phyloP scores from a whole-genome alignment of 257 asterid genomes.

The Lantana camara region DNA sequence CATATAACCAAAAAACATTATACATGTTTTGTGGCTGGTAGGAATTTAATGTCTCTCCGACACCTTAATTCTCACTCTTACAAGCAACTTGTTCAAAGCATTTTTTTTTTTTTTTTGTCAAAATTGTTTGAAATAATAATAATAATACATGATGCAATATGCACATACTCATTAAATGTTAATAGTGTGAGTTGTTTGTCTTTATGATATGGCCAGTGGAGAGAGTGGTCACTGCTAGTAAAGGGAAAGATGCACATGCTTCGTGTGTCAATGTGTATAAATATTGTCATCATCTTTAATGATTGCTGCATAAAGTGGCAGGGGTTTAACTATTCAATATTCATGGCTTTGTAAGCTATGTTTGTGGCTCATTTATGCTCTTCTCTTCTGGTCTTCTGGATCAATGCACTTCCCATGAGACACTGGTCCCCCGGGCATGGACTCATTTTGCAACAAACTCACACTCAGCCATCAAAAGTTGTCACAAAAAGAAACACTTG shows the following conservation, averaged over 20 bases:
- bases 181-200: conserved; percentile 17
- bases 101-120: too few species aligned
- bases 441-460: conserved; percentile 22
- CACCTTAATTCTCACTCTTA: background rate
- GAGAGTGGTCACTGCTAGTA: conserved; percentile 1
- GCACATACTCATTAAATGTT: background rate
- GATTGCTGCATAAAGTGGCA: conserved; percentile 29
- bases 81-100: too few species aligned
- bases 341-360: background rate
- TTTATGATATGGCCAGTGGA: conserved; percentile 22
- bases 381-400: background rate
- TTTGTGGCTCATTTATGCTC: conserved; percentile 1
- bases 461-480: background rate
- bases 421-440: conserved; percentile 3
- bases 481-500: background rate
- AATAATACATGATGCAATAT: too few species aligned
- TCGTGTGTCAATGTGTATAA: conserved; percentile 16
- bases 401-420: background rate
- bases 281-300: conserved; percentile 3
- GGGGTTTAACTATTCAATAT: background rate
- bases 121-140: too few species aligned
- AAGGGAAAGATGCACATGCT: conserved; percentile 32
- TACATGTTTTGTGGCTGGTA: conserved; percentile 45
- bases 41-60: background rate
- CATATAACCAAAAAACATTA: conserved; percentile 16